Base-by-base conservation (phyloP, 768 basidiomycete species). In the Pulveroboletus sp. region DNA sequence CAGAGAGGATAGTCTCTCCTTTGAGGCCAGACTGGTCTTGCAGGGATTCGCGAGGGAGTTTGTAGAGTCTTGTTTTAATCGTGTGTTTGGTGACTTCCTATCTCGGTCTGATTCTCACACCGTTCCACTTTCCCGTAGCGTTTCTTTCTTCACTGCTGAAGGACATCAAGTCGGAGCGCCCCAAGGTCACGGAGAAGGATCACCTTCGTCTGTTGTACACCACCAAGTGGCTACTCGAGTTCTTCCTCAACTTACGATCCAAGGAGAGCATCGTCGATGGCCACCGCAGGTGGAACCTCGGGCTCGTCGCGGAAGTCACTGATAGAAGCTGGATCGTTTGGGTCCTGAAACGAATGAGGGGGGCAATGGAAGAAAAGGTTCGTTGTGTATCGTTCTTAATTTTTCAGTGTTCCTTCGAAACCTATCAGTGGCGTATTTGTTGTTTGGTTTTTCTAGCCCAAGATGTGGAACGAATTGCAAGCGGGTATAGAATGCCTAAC, bases 161-260 rank as follows among this genome's bases (percentile, higher is more conserved):
- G 69, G 96, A 98, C 63, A 97, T 99, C 66, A 83, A 86, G 51
- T 89, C 89, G 52, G 91, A 98, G 69, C 78, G 93, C 39, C 78
- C 86, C 47, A 93, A 94, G 69, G 83, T 99, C 55, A 85, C 86
- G n/a, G 93, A 96, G 62, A 91, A 93, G 59, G 96, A 98, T 65
- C 86, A 94, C 61, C 79, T 94, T 48, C 84, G 96, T 7, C 75
- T 96, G 24, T 76, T 98, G 37, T 91, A 81, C 65, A 78, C 96
- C 37, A 80, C 86, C 5, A 87, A 90, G 50, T 98, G 95, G 87
- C 86, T 95, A 62, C 79, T 96, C 33, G 86, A 93, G 54, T 95
- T 90, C 73, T 94, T 98, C 69, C 77, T 94, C 10, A 62, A 69
- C 42, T 58, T 73, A 9, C 71, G 77, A 27, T 57, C 68, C 24